A percentile compares a stretch with the other conserved stretches of the same genome.
phyloP scores from a whole-genome alignment of 768 basidiomycete species.

The Psilocybe subaeruginosa region DNA sequence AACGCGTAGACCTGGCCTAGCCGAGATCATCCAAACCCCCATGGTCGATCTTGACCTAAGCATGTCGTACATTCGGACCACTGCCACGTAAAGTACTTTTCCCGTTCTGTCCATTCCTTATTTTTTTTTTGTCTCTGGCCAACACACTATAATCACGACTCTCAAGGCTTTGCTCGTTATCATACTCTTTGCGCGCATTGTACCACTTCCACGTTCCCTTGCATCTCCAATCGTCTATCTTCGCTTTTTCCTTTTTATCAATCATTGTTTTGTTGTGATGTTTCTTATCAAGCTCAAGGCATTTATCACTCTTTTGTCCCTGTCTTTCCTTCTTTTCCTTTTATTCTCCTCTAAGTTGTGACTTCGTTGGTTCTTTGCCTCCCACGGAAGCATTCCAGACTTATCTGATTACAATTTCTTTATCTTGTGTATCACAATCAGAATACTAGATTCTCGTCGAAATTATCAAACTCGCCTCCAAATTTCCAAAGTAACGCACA shows the following conservation, averaged over 20 bases:
- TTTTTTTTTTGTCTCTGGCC: background rate
- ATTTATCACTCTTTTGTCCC: slow-evolving; percentile 11
- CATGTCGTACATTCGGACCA: background rate
- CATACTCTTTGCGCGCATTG: background rate
- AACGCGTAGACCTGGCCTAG: slow-evolving; percentile 2
- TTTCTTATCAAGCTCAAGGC: slow-evolving; percentile 3
- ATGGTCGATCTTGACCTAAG: background rate
- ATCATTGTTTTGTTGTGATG: slow-evolving; percentile 1
- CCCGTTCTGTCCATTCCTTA: background rate
- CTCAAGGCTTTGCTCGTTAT: background rate
- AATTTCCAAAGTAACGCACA: background rate
- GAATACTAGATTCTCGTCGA: slow-evolving; percentile 26
- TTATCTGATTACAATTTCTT: slow-evolving; percentile 23
- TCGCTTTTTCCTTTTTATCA: background rate
- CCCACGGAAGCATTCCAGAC: slow-evolving; percentile 12
- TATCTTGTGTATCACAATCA: slow-evolving; percentile 30
- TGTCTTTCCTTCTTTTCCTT: slow-evolving; percentile 11
- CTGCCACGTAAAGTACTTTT: slow-evolving; percentile 1
- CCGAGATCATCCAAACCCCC: slow-evolving; percentile 5
- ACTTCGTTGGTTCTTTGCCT: slow-evolving; percentile 14
- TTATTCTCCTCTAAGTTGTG: slow-evolving; percentile 10
- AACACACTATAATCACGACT: background rate
- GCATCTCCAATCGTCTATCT: background rate
- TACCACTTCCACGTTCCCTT: background rate
- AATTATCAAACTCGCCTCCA: slow-evolving; percentile 4